Conservation (phyloP, 768 basidiomycete species). For the Trametes sanguinea region DNA sequence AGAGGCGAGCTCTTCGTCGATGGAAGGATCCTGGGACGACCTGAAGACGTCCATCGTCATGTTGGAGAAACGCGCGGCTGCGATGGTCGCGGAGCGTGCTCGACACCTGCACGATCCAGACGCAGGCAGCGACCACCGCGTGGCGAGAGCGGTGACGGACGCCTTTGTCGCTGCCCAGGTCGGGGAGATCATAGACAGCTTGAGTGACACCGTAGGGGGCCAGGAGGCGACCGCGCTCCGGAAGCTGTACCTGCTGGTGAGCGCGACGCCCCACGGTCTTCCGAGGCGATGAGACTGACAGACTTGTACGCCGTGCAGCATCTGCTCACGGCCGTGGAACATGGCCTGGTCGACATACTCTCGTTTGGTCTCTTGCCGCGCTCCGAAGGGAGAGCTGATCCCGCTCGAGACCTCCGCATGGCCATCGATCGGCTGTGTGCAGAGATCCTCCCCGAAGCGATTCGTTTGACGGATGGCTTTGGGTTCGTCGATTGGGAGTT, state of each 20-base stretch:
- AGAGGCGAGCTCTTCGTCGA: background rate
- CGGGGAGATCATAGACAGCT: slow-evolving; percentile 44
- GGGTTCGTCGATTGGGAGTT: slow-evolving; percentile 76
- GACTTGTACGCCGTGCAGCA: slow-evolving; percentile 43
- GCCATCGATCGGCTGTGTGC: slow-evolving; percentile 51
- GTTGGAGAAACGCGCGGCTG: slow-evolving; percentile 67
- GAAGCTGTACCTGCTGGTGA: slow-evolving; percentile 48
- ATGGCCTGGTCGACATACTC: slow-evolving; percentile 57
- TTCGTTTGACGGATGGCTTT: slow-evolving; percentile 73
- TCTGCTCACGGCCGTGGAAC: slow-evolving; percentile 58
- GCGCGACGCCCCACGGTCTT: slow-evolving; percentile 15
- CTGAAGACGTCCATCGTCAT: slow-evolving; percentile 44
- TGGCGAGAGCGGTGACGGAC: slow-evolving; percentile 65
- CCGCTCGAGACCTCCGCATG: slow-evolving; percentile 50
- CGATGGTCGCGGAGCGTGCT: slow-evolving; percentile 50
- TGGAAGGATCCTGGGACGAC: slow-evolving; percentile 40
- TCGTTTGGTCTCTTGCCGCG: slow-evolving; percentile 49
- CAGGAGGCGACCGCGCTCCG: slow-evolving; percentile 27
- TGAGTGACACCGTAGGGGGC: slow-evolving; percentile 26
- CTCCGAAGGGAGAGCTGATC: slow-evolving; percentile 35
- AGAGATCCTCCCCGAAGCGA: slow-evolving; percentile 59
- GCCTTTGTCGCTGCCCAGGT: slow-evolving; percentile 66
- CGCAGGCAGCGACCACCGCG: slow-evolving; percentile 56
- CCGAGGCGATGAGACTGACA: background rate
- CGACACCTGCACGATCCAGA: slow-evolving; percentile 43